A percentile compares a stretch with the other conserved stretches of the same genome.
These are phyloP conservation scores for Tylopilus orsonianus DNA, from an alignment of 1,284 basidiomycete genomes.

Conservation along the genomic window DNA sequence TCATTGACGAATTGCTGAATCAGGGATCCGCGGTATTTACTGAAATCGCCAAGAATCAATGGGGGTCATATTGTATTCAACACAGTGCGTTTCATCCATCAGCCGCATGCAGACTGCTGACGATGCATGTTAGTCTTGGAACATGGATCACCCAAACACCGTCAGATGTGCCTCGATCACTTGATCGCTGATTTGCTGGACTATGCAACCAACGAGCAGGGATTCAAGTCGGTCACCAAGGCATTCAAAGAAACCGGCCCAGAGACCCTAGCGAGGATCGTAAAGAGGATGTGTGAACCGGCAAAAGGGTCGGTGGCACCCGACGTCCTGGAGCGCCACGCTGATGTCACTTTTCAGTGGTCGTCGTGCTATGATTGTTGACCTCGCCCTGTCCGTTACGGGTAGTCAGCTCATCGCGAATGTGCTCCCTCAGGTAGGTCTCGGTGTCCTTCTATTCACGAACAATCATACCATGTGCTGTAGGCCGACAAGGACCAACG, in stretches of 20 bases:
- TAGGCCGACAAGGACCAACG: slow-evolving; percentile 82
- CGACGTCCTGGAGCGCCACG: slow-evolving; percentile 2
- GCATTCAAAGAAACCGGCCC: slow-evolving; percentile 79
- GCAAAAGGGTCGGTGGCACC: slow-evolving; percentile 58
- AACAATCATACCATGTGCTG: slow-evolving; percentile 5
- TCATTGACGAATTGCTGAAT: slow-evolving; percentile 74
- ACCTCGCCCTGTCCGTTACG: slow-evolving; percentile 76
- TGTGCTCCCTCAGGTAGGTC: slow-evolving; percentile 64
- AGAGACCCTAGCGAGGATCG: slow-evolving; percentile 66
- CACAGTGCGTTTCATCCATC: slow-evolving; percentile 57
- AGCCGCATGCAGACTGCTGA: slow-evolving; percentile 2
- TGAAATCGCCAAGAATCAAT: slow-evolving; percentile 81
- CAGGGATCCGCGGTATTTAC: slow-evolving; percentile 65
- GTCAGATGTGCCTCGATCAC: slow-evolving; percentile 69
- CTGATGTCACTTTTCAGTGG: slow-evolving; percentile 43
- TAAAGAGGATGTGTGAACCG: slow-evolving; percentile 78
- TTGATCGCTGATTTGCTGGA: slow-evolving; percentile 70
- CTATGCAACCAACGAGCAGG: slow-evolving; percentile 77
- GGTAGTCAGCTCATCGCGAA: slow-evolving; percentile 81
- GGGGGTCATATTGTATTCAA: slow-evolving; percentile 82
- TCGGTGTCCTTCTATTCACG: slow-evolving; percentile 1
- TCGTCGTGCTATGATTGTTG: slow-evolving; percentile 78
- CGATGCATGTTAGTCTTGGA: slow-evolving; percentile 50
- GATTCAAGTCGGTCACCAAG: slow-evolving; percentile 79
- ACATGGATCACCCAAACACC: slow-evolving; percentile 72